Base-by-base conservation (phyloP, 2,329 filamentous ascomycete species). In the Chaetomiaceae sp. region DNA sequence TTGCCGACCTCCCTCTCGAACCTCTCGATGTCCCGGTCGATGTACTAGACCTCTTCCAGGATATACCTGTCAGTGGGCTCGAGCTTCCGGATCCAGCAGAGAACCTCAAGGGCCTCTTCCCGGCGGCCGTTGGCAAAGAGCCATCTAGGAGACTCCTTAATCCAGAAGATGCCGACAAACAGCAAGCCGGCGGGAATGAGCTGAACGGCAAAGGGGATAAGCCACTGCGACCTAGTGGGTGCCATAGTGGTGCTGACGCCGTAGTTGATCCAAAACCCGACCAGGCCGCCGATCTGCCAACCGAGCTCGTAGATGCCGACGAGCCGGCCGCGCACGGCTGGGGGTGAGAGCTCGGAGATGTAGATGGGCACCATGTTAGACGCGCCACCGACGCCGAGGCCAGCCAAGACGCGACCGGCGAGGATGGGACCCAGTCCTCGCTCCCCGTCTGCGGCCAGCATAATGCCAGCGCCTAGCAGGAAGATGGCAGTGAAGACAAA, bases 81-180 rank as follows among this genome's bases (percentile, higher is more conserved):
- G 2, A 84, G 72, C 40, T 80, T 75, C 33, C 81, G 73, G 53
- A 86, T 78, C 79, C 80, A 85, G 70, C 74, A 79, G 38, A 84
- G 70, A 35, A 73, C 74, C 46, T 69, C 65, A 49, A 79, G 68
- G 14, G 75, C 81, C 58, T 81, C 64, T 30, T 85, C 76, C 41
- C 78, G 73, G 15, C 71, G 69, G 32, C 77, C 78, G 55, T 79
- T 78, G 38, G 72, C 71, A 56, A 86, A 82, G 18, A 87, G 71
- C 83, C 83, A 87, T 48, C 83, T 74, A 2, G 83, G 83, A 0
- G 80, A 84, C 60, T 86, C 82, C 7, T 71, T 74, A 50, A 84
- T 74, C 64, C 77, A 80, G 39, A 79, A 44, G n/a, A 72, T 67
- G 12, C 80, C 79, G 6, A 79, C 42, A 22, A 84, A 69, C 17